These are phyloP conservation scores for Phytopythium litorale DNA, from an alignment of 352 stramenopile species.

Conservation along the genomic window DNA sequence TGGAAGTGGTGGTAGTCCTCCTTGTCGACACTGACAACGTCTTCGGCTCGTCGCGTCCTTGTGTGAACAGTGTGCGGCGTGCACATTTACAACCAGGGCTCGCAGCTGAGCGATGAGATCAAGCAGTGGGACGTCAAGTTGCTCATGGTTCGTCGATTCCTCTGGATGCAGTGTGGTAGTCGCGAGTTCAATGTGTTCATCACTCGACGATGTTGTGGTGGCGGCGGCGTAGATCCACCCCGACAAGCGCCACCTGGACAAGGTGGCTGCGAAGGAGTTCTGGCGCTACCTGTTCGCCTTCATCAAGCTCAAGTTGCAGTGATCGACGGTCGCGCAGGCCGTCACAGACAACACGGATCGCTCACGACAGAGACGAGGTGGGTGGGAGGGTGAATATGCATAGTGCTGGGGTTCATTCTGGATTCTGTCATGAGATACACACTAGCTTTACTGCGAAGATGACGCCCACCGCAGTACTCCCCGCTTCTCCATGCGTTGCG, in stretches of 20 bases:
- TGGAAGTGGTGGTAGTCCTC: not conserved
- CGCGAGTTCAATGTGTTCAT: not conserved
- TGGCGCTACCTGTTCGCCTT: constrained; percentile 89
- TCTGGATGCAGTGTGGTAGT: not conserved
- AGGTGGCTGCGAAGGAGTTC: constrained; percentile 87
- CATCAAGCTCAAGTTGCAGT: constrained; percentile 80
- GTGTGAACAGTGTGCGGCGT: constrained; percentile 59
- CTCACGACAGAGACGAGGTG: not conserved
- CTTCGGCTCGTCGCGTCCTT: not conserved
- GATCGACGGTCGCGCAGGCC: constrained; percentile 10
- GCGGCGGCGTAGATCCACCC: constrained; percentile 64
- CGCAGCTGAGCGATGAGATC: constrained; percentile 73
- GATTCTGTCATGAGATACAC: not conserved
- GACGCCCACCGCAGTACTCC: not conserved
- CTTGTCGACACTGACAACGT: not conserved
- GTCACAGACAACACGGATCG: not conserved
- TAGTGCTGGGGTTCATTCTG: not conserved
- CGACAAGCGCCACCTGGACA: constrained; percentile 90
- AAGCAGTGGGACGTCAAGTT: constrained; percentile 91
- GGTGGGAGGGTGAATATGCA: not conserved
- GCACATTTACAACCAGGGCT: constrained; percentile 83
- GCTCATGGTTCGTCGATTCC: constrained; percentile 55
- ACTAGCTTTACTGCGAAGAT: not conserved
- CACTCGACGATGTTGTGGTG: constrained; percentile 1
- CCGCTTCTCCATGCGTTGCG: too few species aligned